phyloP scores from a whole-genome alignment of 2,329 filamentous ascomycete species.

The Venturia asperata region DNA sequence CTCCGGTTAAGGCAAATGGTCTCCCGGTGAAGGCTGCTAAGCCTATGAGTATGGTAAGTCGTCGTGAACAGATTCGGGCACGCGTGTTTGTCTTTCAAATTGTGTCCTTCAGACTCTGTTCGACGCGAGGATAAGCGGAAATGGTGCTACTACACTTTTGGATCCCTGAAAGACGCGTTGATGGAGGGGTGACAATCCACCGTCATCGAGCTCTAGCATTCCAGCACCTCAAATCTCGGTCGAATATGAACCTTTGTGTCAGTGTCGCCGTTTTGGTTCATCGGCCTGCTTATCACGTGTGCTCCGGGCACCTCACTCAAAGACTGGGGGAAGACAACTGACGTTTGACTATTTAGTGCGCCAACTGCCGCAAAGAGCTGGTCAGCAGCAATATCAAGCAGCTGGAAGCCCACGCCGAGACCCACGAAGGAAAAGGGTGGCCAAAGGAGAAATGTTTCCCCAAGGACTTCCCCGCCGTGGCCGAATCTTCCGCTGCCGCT shows the following conservation, averaged over 20 bases:
- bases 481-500: conserved; percentile 15
- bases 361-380: conserved; percentile 46
- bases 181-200: neutral
- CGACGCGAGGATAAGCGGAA: neutral
- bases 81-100: conserved; percentile 24
- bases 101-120: too few species aligned
- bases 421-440: conserved; percentile 45
- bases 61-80: conserved; percentile 5
- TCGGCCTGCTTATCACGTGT: neutral
- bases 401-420: conserved; percentile 47
- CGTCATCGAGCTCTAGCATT: neutral
- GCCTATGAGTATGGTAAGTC: conserved; percentile 43
- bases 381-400: conserved; percentile 47
- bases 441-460: conserved; percentile 55
- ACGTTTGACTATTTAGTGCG: conserved; percentile 33
- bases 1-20: conserved; percentile 49
- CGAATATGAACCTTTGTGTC: too few species aligned
- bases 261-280: neutral
- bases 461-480: conserved; percentile 36
- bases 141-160: neutral
- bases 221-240: too few species aligned
- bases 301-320: neutral
- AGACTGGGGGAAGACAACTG: neutral
- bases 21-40: conserved; percentile 49
- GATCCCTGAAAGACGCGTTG: neutral